Evolutionary conservation across 176 grass and related monocot species (phyloP).

Genomic region (Carex parvula): DNA sequence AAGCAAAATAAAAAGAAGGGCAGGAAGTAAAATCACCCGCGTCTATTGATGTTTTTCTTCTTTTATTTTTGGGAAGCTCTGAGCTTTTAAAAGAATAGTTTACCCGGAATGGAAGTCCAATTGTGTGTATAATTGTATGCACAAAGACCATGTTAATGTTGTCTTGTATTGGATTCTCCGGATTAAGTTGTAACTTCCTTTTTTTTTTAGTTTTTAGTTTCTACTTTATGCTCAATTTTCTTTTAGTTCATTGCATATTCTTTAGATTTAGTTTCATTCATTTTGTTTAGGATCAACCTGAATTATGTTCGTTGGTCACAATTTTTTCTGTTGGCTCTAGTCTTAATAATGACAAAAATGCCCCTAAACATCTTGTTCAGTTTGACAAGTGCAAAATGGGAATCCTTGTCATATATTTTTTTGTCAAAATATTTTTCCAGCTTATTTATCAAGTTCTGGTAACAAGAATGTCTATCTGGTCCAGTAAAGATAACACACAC

Average conservation of each 20-base stretch:
- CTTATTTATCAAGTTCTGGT: background rate
- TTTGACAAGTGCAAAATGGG: background rate
- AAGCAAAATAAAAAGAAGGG: slow-evolving; percentile 39
- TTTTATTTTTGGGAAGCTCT: background rate
- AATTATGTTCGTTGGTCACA: background rate
- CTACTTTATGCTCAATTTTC: background rate
- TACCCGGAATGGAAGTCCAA: background rate
- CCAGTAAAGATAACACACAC: background rate
- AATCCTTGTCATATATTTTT: background rate
- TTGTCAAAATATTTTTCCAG: background rate
- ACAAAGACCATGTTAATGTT: background rate
- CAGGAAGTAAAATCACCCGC: slow-evolving; percentile 2
- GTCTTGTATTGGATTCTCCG: background rate
- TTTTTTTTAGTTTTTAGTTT: background rate
- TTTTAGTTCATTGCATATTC: background rate
- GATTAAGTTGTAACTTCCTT: background rate
- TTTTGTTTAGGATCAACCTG: background rate
- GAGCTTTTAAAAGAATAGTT: background rate
- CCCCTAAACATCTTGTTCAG: background rate
- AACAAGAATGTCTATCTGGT: background rate
- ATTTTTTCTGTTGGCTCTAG: background rate
- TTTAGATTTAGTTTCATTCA: background rate
- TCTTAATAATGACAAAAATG: background rate
- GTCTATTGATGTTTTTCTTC: background rate
- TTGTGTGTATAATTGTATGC: background rate